Base-by-base conservation (phyloP, 139 green algal species). In the Chlorella sp. region DNA sequence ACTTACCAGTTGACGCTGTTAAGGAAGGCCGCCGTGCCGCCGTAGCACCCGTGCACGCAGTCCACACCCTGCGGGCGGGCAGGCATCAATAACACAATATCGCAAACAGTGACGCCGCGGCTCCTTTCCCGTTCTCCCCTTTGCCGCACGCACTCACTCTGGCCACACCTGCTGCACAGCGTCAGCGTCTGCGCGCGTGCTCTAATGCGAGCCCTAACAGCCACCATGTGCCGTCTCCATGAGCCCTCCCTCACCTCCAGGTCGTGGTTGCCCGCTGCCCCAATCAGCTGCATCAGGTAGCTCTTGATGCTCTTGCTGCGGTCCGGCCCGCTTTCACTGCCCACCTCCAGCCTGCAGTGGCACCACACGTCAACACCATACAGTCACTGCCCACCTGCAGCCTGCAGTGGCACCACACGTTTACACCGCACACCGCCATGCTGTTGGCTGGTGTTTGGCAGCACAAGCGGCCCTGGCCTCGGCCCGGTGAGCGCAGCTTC, bases 261-360 rank as follows among this genome's bases (percentile, higher is more conserved):
- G 66, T 89, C 85, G 26, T 60, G 77, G 71, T 92, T 90, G 60
- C 87, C 88, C 1, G 61, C 69, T n/a, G 82, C 67, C 17, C 79
- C 60, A 61, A 96, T 85, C 35, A 95, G 73, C 23, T 70, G 22
- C 85, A 94, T 91, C 27, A 97, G 72, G 73, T 87, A 82, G 0
- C 78, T 88, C 82, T 95, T 96, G 74, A 97, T 86, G 29, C 75
- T 85, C 81, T 97, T 97, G 87, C 77, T 86, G 71, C 80, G 75
- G 83, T 97, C 91, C 42, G 91, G 55, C 1, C 60, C 51, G 3
- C 79, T 89, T 78, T 97, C 92, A 27, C 81, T 95, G 61, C 88
- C 88, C 42, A 95, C 91, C 49, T 94, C 88, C 31, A 96, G 73
- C 61, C 89, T 87, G 69, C 74, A 63, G 2, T 4, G 24, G 22